A percentile compares a stretch with the other conserved stretches of the same genome.
These are phyloP conservation scores for Podospora didyma DNA, from an alignment of 495 filamentous ascomycete genomes.

Conservation along the genomic window DNA sequence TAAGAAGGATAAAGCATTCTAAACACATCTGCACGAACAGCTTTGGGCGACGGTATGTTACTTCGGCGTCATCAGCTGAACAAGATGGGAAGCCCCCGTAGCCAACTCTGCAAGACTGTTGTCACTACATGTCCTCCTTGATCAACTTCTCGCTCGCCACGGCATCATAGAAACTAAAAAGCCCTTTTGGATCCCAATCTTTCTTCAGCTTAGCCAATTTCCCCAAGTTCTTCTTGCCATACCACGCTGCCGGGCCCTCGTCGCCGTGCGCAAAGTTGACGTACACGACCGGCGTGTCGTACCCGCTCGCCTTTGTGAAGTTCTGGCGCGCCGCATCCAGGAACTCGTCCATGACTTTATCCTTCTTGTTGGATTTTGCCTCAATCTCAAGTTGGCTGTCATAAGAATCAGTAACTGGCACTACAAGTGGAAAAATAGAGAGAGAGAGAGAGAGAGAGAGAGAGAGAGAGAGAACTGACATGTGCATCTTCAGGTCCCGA, in stretches of 20 bases:
- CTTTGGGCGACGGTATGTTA: too few species aligned
- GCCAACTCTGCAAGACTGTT: too few species aligned
- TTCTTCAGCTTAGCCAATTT: slow-evolving; percentile 24
- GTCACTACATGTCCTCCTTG: too few species aligned
- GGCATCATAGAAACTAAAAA: slow-evolving; percentile 21
- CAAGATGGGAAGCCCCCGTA: too few species aligned
- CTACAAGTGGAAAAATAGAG: background rate
- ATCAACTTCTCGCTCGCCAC: background rate
- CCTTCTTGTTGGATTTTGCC: background rate
- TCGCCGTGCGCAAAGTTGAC: slow-evolving; percentile 37
- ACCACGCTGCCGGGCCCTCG: slow-evolving; percentile 25
- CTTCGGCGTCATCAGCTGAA: too few species aligned
- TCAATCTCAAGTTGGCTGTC: background rate
- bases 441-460: background rate
- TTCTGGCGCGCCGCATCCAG: background rate
- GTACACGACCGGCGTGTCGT: slow-evolving; percentile 22
- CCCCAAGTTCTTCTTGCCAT: slow-evolving; percentile 24
- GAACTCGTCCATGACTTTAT: background rate
- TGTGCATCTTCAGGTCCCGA: background rate
- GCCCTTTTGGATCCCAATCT: slow-evolving; percentile 24
- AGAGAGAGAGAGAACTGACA: background rate
- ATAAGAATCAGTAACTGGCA: background rate
- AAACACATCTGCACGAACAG: too few species aligned
- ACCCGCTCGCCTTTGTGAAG: slow-evolving; percentile 13
- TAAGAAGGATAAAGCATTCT: too few species aligned